These are phyloP conservation scores for Aspergillus olivimuriae DNA, from an alignment of 495 filamentous ascomycete genomes.

Conservation along the genomic window DNA sequence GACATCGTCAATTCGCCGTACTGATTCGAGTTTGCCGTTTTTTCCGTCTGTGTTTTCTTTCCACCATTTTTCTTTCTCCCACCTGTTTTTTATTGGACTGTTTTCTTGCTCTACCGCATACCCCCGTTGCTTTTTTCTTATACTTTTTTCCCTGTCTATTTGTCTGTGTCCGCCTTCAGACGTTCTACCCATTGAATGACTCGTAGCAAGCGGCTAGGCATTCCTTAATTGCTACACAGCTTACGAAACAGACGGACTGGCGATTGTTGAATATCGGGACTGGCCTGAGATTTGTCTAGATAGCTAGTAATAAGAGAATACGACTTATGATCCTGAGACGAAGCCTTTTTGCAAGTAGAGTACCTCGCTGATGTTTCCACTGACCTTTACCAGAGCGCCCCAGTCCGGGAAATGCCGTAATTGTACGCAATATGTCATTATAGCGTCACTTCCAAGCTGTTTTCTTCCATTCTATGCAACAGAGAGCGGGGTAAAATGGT, in stretches of 20 bases:
- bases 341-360: not conserved
- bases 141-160: slow-evolving; percentile 9
- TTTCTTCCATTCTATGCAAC: no score
- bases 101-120: slow-evolving; percentile 32
- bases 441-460: no score
- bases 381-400: no score
- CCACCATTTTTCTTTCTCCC: no score
- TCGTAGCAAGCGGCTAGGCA: no score
- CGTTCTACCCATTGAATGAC: no score
- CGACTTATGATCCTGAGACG: slow-evolving; percentile 6
- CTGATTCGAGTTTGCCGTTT: slow-evolving; percentile 26
- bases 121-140: slow-evolving; percentile 28
- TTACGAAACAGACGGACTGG: not conserved
- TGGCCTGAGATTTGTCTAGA: slow-evolving; percentile 3
- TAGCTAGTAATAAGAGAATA: slow-evolving; percentile 13
- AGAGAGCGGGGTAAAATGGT: no score
- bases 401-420: no score
- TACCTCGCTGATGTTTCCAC: no score
- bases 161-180: slow-evolving; percentile 1
- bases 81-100: slow-evolving; percentile 11
- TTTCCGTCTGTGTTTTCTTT: no score
- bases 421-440: no score
- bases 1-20: slow-evolving; percentile 86
- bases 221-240: no score
- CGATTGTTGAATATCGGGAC: slow-evolving; percentile 2